Conservation (phyloP, 2,329 filamentous ascomycete genomes). For the Talaromyces marneffei region DNA sequence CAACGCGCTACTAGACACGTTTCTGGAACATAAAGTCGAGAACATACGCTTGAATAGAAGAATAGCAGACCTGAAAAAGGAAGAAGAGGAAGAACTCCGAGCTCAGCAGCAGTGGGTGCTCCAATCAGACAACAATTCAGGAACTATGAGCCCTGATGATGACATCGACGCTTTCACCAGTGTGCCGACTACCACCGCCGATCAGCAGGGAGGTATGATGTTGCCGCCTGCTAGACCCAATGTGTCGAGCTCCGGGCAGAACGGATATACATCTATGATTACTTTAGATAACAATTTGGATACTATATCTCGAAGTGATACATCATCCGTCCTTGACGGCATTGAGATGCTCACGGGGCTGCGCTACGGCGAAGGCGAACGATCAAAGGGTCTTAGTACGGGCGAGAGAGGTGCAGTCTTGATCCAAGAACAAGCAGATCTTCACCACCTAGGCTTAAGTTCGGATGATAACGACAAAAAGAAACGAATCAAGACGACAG, state of each 20-base stretch:
- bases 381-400: constrained; percentile 80
- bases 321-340: constrained; percentile 69
- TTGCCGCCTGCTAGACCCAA: constrained; percentile 11
- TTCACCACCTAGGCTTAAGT: constrained; percentile 58
- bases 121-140: constrained; percentile 50
- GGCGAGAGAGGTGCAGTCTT: constrained; percentile 74
- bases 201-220: constrained; percentile 20
- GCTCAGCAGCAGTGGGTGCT: constrained; percentile 12
- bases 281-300: constrained; percentile 25
- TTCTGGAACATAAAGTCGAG: constrained; percentile 94
- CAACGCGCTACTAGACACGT: constrained; percentile 77
- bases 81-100: constrained; percentile 69
- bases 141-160: constrained; percentile 49
- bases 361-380: constrained; percentile 80
- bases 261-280: constrained; percentile 56
- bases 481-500: constrained; percentile 67
- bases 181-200: constrained; percentile 21
- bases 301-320: constrained; percentile 45
- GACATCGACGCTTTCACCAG: constrained; percentile 44
- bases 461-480: constrained; percentile 63
- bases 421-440: constrained; percentile 79
- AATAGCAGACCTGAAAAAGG: constrained; percentile 76
- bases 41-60: constrained; percentile 80
- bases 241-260: constrained; percentile 28
- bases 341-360: constrained; percentile 92